Evolutionary conservation across 257 asterid species (phyloP), one percentile per base, ranked within the genome.

Genomic region (Primulina huaijiensis): DNA sequence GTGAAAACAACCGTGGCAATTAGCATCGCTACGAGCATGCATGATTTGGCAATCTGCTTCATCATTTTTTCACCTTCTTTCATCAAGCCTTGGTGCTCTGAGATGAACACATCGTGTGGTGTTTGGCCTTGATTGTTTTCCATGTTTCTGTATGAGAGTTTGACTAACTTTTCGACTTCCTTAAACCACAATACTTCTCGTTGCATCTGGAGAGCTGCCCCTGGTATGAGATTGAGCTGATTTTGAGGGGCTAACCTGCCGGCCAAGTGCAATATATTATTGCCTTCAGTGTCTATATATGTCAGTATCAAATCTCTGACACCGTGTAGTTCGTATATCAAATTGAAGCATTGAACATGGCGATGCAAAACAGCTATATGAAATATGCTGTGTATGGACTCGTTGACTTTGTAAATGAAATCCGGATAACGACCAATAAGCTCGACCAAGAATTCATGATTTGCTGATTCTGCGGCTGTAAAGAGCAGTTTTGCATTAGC

Each of bases 201-300:
- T 14, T 81, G 85, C 83, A 81, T 75, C 65, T 81, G 85, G 29
- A 78, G 77, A 7, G 85, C 79, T 3, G 81, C 73, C 5, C 83
- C 83, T 0, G 85, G 85, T 19, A 81, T 38, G 38, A 12, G 0
- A 57, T 56, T 67, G 5, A 78, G 79, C 61, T 81, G 77, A 35
- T 65, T 46, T 14, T 2, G 72, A 50, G 85, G 85, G 0, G 77
- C 73, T 50, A 75, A 50, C 16, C 17, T 72, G 21, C 59, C 83
- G 0, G 82, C 83, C n/a, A 81, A 72, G 11, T 81, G 85, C 65
- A 81, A 8, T 10, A 81, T 81, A 53, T 75, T 81, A 29, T 77
- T 78, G 2, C 72, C 78, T 1, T 75, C 65, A 0, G 19, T 19
- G 46, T 81, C 82, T 0, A n/a, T 19, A 14, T 40, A 78, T 0